Base-by-base conservation (phyloP, 2,329 filamentous ascomycete genomes). In the Sordariomycetes sp. region DNA sequence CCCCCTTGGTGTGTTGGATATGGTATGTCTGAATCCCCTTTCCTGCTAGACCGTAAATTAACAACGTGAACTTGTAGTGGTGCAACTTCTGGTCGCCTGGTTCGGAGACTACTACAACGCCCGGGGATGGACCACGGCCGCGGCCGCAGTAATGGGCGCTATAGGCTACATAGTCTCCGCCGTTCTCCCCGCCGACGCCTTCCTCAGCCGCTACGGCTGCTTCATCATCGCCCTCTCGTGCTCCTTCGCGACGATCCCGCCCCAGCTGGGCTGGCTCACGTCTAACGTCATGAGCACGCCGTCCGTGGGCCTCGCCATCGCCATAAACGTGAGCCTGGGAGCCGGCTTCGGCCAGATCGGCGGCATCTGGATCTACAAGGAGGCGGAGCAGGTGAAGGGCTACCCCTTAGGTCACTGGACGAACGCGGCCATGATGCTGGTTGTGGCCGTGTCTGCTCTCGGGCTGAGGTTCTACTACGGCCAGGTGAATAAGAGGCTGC, bases 311-410 rank as follows among this genome's bases (percentile, higher is more conserved):
- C 75, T 90, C 12, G 86, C 86, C 1, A 86, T 89, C 58, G 87
- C 86, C 0, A 70, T 90, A 61, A 89, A 89, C 61, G 80, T 89
- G 18, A 83, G 81, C 1, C 77, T 87, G 34, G 78, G 78, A 54
- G 86, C 85, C 0, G 86, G 85, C 0, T 76, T 86, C 0, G 86
- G 87, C 0, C 86, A 89, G 68, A 89, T 90, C 48, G 79, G 83
- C 0, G 87, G 86, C 0, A 57, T 57, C 6, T 59, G 57, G 54
- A 88, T 88, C 58, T 89, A 88, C 69, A 86, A 85, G 64, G 74
- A 79, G 1, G 70, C 79, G 4, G 84, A 89, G 67, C 79, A 76
- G 7, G 66, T 70, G 16, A 71, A 64, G 12, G 85, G 86, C 0
- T 88, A 87, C 67, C 83, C 84, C 0, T 87, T 85, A 0, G 86